Conservation (phyloP, 176 grass and related monocot species). For the Hyparrhenia diplandra region DNA sequence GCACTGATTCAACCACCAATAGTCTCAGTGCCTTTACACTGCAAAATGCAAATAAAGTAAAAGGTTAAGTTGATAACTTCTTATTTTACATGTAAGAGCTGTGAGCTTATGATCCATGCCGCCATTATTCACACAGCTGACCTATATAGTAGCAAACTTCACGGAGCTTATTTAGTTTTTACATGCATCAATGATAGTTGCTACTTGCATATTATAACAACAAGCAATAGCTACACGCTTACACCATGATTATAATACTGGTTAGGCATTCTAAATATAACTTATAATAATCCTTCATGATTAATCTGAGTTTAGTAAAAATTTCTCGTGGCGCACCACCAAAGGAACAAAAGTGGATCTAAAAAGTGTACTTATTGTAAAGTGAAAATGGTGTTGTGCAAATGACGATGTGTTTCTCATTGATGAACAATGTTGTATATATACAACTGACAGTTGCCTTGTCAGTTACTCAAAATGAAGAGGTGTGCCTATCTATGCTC, state of each 20-base stretch:
- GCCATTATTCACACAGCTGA: not conserved
- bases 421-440: too few relatives aligned
- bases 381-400: too few relatives aligned
- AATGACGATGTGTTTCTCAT: too few relatives aligned
- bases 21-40: not conserved
- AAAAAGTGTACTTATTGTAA: too few relatives aligned
- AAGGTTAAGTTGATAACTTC: not conserved
- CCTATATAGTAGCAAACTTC: not conserved
- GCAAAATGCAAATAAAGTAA: not conserved
- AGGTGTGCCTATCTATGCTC: too few relatives aligned
- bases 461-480: too few relatives aligned
- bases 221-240: not conserved
- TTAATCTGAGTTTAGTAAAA: not conserved
- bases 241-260: conserved; percentile 13
- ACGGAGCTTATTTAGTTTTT: not conserved
- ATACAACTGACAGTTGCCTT: too few relatives aligned
- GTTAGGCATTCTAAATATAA: not conserved
- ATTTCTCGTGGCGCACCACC: not conserved
- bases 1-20: not conserved
- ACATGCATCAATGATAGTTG: not conserved
- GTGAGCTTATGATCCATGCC: not conserved
- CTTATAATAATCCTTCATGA: not conserved
- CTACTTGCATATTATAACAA: not conserved
- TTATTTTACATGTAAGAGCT: not conserved
- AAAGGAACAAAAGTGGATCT: not conserved